phyloP scores from a whole-genome alignment of 139 green algal genomes.

The Picochlorum sp. region DNA sequence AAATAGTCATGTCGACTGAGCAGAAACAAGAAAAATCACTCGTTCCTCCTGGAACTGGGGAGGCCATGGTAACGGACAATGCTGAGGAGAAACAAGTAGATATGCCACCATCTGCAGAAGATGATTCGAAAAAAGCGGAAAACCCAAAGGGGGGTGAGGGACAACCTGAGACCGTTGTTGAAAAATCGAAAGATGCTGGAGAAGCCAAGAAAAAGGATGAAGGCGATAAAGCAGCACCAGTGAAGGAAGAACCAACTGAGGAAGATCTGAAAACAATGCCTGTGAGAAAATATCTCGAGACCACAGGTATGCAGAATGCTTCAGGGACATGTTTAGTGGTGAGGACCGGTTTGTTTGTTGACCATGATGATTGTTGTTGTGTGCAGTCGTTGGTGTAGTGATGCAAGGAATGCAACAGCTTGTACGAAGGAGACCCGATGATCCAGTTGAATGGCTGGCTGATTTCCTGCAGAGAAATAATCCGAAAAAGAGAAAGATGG shows the following conservation, averaged over 20 bases:
- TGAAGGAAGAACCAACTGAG: not conserved
- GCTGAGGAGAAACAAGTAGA: too few relatives aligned
- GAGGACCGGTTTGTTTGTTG: not conserved
- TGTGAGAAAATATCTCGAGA: slow-evolving; percentile 68
- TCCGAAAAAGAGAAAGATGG: slow-evolving; percentile 37
- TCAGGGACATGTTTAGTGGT: not conserved
- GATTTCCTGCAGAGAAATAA: slow-evolving; percentile 74
- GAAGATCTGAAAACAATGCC: slow-evolving; percentile 26
- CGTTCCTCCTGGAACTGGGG: too few relatives aligned
- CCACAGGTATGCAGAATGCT: slow-evolving; percentile 4
- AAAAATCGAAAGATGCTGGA: too few relatives aligned
- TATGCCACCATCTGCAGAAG: too few relatives aligned
- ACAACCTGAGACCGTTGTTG: too few relatives aligned
- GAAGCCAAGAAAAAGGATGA: too few relatives aligned
- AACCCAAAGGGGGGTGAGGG: too few relatives aligned
- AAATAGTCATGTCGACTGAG: too few relatives aligned
- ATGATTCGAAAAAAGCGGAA: too few relatives aligned
- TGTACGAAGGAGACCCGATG: slow-evolving; percentile 64
- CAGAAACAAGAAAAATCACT: too few relatives aligned
- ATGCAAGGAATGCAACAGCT: slow-evolving; percentile 72
- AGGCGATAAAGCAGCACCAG: too few relatives aligned
- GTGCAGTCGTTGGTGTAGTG: slow-evolving; percentile 65
- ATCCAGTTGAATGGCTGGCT: slow-evolving; percentile 72
- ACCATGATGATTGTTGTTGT: not conserved
- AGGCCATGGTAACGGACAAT: too few relatives aligned